Base-by-base conservation (phyloP, 2,329 filamentous ascomycete species). In the Fusarium heterosporum region DNA sequence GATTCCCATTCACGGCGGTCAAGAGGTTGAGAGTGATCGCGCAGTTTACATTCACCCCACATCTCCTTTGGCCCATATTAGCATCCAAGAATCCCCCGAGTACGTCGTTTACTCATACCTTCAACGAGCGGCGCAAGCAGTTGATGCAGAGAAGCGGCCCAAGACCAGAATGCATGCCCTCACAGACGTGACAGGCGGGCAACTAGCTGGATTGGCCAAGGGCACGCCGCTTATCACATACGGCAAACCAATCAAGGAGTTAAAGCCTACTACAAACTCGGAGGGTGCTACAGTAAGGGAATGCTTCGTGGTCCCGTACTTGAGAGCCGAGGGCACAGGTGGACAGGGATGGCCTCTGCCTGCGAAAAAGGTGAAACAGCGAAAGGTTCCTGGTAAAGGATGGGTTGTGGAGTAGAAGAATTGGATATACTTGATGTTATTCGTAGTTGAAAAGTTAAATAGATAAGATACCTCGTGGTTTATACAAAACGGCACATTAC, bases 171-270 rank as follows among this genome's bases (percentile, higher is more conserved):
- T 99, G 91, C 92, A 95, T 75, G 87, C 95, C 5, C 84, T 99
- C 19, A 95, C 93, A 4, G 88, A 94, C 28, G 83, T 97, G 8
- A 91, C 89, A 16, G 90, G 88, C 2, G 85, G 86, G 4, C 92
- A 96, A 76, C 84, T 99, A 8, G 87, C 91, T 6, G 88, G 87
- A 2, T 82, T 98, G 54, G 92, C 93, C 7, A 90, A 93, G 75
- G 92, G 92, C 0, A 98, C 96, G 13, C 92, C 93, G 47, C 81
- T 99, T 53, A 78, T 98, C 22, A 87, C 87, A 36, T 93, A 95
- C 69, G 92, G 93, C 5, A 98, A 98, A 81, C 95, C 96, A 1
- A 89, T 97, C 75, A 96, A 96, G 71, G 94, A 96, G 82, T 86
- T 92, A 14, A 81, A 85, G 67, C 74, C 80, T 48, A 77, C 79